A percentile compares a stretch with the other conserved stretches of the same genome.
Conservation (phyloP, 768 basidiomycete genomes). For the Cystofilobasidium capitatum region DNA sequence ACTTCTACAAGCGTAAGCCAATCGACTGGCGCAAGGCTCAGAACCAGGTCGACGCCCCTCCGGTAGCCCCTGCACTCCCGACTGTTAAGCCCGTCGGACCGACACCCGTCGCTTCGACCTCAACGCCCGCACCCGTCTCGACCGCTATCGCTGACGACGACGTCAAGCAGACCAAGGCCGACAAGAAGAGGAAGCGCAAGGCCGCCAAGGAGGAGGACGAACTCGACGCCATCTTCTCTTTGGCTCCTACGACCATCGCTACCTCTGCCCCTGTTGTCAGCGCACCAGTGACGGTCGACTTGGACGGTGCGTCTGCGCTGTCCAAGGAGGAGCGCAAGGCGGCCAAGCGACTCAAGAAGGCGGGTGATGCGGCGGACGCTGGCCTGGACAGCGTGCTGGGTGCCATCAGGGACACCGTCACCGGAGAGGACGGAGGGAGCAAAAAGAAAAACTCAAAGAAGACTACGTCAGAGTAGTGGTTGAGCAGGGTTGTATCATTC, state of each 20-base stretch:
- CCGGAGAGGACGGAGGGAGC: too few species aligned
- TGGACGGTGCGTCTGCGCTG: not conserved
- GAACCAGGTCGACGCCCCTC: conserved; percentile 30
- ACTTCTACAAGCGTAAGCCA: conserved; percentile 64
- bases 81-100: too few species aligned
- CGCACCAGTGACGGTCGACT: not conserved
- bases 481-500: not conserved
- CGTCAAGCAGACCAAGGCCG: conserved; percentile 29
- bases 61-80: conserved; percentile 23
- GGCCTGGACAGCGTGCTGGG: not conserved
- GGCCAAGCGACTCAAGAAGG: conserved; percentile 6
- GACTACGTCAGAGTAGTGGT: not conserved
- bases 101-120: not conserved
- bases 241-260: conserved; percentile 56
- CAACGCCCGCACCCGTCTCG: conserved; percentile 9
- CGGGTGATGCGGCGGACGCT: not conserved
- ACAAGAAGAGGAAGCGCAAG: conserved; percentile 42
- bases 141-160: not conserved
- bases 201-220: conserved; percentile 32
- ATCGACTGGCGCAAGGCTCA: conserved; percentile 76
- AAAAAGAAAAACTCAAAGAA: not conserved
- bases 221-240: conserved; percentile 61
- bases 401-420: not conserved
- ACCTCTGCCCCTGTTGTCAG: not conserved
- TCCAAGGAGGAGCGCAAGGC: not conserved